These are phyloP conservation scores for Penicillium frequentans DNA, from an alignment of 2,329 filamentous ascomycete genomes.

Conservation along the genomic window DNA sequence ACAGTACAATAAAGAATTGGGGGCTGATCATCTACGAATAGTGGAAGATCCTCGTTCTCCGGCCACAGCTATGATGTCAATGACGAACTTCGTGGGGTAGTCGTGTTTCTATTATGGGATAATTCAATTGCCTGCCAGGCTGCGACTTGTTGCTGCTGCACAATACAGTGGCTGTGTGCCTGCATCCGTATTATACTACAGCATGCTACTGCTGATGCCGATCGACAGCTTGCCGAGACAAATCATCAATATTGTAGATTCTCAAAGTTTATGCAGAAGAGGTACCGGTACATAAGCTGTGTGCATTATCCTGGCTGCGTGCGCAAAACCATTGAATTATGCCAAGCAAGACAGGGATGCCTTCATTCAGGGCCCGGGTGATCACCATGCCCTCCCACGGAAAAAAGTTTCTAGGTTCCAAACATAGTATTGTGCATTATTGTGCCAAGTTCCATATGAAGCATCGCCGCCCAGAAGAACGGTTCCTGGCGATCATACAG, in stretches of 20 bases:
- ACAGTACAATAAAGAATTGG: background rate
- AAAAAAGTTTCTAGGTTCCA: background rate
- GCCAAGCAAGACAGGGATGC: slow-evolving; percentile 13
- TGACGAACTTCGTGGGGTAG: background rate
- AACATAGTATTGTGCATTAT: background rate
- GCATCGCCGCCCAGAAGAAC: background rate
- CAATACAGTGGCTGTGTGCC: slow-evolving; percentile 9
- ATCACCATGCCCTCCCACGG: slow-evolving; percentile 1
- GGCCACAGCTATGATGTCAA: background rate
- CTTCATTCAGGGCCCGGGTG: background rate
- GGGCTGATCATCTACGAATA: background rate
- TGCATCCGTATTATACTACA: background rate
- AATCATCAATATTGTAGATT: background rate
- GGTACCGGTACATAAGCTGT: background rate
- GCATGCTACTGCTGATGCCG: background rate
- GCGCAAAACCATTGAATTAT: background rate
- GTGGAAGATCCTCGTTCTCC: background rate
- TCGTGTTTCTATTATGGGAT: slow-evolving; percentile 4
- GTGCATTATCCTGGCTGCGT: slow-evolving; percentile 3
- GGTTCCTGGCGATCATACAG: background rate
- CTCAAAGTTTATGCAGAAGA: background rate
- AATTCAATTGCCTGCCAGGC: slow-evolving; percentile 7
- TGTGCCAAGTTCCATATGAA: background rate
- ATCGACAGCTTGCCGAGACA: background rate
- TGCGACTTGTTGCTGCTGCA: background rate